Percentiles rank a stretch among this genome's conserved stretches.
Evolutionary conservation across 306 rosid genomes (phyloP).

Genomic region (Hippophae gyantsensis): DNA sequence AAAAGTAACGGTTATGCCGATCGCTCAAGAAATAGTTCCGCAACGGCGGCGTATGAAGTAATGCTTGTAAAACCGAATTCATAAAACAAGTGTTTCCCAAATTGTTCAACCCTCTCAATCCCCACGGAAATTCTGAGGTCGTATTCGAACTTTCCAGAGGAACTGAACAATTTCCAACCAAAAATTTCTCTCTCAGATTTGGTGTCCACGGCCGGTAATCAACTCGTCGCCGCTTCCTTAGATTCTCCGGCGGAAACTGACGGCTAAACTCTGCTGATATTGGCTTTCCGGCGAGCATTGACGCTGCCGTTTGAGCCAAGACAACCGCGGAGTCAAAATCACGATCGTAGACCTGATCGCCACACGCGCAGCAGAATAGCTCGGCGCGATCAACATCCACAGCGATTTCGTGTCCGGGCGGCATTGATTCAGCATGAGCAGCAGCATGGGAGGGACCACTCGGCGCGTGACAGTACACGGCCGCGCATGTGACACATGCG

Average conservation of each 20-base stretch:
- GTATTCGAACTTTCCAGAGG: constrained; percentile 25
- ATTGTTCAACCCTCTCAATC: constrained; percentile 84
- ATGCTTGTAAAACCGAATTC: constrained; percentile 90
- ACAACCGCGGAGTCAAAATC: constrained; percentile 87
- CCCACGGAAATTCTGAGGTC: constrained; percentile 45
- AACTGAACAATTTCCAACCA: constrained; percentile 43
- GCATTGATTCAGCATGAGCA: constrained; percentile 52
- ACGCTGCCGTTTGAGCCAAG: constrained; percentile 55
- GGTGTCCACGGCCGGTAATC: constrained; percentile 74
- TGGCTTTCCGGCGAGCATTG: constrained; percentile 37
- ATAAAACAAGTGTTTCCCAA: constrained; percentile 85
- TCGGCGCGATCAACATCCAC: constrained; percentile 90
- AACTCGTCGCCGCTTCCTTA: constrained; percentile 67
- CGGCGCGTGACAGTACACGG: constrained; percentile 43
- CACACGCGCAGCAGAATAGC: constrained; percentile 83
- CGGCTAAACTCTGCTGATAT: constrained; percentile 14
- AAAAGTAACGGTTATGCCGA: constrained; percentile 63
- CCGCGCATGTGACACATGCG: constrained; percentile 73
- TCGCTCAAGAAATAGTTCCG: constrained; percentile 84
- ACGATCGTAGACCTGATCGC: constrained; percentile 85
- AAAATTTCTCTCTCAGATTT: constrained; percentile 46
- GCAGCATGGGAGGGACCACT: constrained; percentile 47
- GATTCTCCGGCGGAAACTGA: constrained; percentile 55
- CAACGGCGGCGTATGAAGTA: constrained; percentile 87
- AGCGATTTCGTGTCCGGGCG: constrained; percentile 83